These are phyloP conservation scores for Carex myosuroides DNA, from an alignment of 176 grass and related monocot genomes.

Conservation along the genomic window DNA sequence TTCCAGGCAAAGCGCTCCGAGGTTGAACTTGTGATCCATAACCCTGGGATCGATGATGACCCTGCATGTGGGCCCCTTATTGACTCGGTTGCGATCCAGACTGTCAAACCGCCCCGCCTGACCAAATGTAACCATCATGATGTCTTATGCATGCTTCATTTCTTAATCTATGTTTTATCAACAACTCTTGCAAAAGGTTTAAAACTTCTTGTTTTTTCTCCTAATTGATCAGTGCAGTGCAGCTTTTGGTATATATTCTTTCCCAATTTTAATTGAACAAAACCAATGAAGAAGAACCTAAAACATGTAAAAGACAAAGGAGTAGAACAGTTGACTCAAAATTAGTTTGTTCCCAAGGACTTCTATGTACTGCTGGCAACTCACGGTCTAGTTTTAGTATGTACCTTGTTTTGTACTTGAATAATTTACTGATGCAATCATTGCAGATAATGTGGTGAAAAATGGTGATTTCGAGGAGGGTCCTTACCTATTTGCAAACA, in stretches of 20 bases:
- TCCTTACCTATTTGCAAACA: conserved; percentile 52
- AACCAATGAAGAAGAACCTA: neutral
- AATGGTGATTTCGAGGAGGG: conserved; percentile 89
- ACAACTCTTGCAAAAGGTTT: neutral
- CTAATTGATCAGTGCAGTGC: neutral
- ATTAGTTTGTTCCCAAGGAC: neutral
- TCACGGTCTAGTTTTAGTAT: neutral
- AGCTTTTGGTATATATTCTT: neutral
- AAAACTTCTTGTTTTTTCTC: neutral
- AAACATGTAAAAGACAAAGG: neutral
- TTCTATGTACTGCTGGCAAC: neutral
- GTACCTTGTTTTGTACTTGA: neutral
- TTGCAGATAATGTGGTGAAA: conserved; percentile 61
- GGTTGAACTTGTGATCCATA: conserved; percentile 64
- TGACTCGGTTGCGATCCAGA: conserved; percentile 55
- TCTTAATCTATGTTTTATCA: neutral
- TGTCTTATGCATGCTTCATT: neutral
- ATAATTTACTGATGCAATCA: neutral
- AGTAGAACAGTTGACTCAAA: neutral
- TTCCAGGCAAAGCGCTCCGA: conserved; percentile 45
- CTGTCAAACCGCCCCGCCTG: conserved; percentile 44
- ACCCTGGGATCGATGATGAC: conserved; percentile 74
- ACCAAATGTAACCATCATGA: conserved; percentile 1
- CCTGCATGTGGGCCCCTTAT: conserved; percentile 77
- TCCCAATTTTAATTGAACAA: neutral